These are phyloP conservation scores for Aureobasidium zeae DNA, from an alignment of 2,329 filamentous ascomycete species.

Conservation along the genomic window DNA sequence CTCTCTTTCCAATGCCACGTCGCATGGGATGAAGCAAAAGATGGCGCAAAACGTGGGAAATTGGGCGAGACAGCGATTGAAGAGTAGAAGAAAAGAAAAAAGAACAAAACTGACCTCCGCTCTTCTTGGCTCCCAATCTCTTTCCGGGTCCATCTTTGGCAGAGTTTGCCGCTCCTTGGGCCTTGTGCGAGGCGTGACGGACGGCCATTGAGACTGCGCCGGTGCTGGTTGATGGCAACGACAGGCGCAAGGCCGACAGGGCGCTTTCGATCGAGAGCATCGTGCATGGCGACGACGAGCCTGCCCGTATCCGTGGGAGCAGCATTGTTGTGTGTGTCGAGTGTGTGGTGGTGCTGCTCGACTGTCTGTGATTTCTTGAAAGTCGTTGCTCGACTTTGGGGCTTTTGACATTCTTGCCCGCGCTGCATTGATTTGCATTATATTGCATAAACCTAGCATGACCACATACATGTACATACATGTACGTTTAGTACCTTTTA, in stretches of 20 bases:
- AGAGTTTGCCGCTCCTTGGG: constrained; percentile 60
- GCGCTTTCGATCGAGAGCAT: constrained; percentile 22
- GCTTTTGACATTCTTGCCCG: constrained; percentile 2
- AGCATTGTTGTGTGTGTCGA: constrained; percentile 10
- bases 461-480: too few species aligned
- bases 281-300: constrained; percentile 14
- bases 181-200: constrained; percentile 55
- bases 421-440: background rate
- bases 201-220: constrained; percentile 28
- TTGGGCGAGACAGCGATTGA: too few species aligned
- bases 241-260: constrained; percentile 26
- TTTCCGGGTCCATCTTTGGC: constrained; percentile 66
- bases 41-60: too few species aligned
- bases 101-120: too few species aligned
- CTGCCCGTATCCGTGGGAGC: constrained; percentile 17
- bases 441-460: too few species aligned
- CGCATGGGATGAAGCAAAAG: background rate
- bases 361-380: background rate
- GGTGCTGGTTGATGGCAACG: constrained; percentile 18
- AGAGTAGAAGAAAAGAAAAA: too few species aligned
- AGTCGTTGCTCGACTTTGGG: background rate
- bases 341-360: background rate
- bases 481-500: too few species aligned
- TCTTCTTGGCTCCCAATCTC: constrained; percentile 89
- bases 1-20: too few species aligned